A percentile compares a stretch with the other conserved stretches of the same genome.
These are phyloP conservation scores for Anaeramoeba ignava DNA, from an alignment of 78 protist species.

Conservation along the genomic window DNA sequence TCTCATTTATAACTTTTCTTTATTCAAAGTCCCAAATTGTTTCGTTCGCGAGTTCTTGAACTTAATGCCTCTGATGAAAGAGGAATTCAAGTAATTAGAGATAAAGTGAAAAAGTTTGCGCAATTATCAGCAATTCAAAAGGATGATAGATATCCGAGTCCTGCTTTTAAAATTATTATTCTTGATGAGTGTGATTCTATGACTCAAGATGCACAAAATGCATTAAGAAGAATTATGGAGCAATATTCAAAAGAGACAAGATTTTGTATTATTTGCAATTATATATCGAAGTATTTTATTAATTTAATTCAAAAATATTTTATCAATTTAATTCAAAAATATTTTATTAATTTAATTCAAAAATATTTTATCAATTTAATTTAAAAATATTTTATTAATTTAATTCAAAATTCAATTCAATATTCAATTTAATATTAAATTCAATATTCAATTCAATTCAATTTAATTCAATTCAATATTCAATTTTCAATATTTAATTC, in stretches of 20 bases:
- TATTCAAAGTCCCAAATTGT: conserved; percentile 1
- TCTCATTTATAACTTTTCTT: too few relatives aligned
- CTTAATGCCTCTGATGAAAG: not conserved
- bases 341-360: too few relatives aligned
- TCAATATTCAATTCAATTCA: too few relatives aligned
- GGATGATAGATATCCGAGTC: not conserved
- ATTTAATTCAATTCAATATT: too few relatives aligned
- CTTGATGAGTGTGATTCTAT: not conserved
- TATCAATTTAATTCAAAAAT: too few relatives aligned
- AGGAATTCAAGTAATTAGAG: not conserved
- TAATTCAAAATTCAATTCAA: too few relatives aligned
- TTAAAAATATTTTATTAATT: too few relatives aligned
- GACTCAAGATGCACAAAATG: not conserved
- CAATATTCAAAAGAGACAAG: not conserved
- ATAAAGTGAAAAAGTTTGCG: not conserved
- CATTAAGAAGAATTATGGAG: not conserved
- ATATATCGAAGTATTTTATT: too few relatives aligned
- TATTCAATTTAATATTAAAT: too few relatives aligned
- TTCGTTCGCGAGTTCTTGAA: not conserved
- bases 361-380: too few relatives aligned
- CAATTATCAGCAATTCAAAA: not conserved
- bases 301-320: too few relatives aligned
- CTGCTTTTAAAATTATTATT: not conserved
- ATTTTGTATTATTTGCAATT: not conserved
- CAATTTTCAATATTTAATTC: too few relatives aligned